Conservation (phyloP, 768 basidiomycete species). For the Boletellus ananas region DNA sequence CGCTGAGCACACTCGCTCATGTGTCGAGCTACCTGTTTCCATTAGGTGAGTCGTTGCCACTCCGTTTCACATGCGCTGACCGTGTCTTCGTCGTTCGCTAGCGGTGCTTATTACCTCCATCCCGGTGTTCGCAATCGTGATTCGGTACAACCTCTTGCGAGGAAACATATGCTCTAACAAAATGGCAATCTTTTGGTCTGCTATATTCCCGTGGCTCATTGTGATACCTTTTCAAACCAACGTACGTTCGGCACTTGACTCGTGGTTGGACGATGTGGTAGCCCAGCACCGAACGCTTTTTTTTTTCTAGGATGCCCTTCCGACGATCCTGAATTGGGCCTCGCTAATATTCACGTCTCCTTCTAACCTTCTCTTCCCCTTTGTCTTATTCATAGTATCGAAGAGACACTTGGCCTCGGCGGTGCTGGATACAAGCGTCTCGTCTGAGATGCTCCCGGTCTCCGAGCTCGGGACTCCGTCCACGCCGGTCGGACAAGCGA, state of each 20-base stretch:
- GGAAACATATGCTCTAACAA: slow-evolving; percentile 24
- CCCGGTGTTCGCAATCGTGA: slow-evolving; percentile 22
- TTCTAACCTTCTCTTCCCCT: slow-evolving; percentile 21
- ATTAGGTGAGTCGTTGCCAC: slow-evolving; percentile 7
- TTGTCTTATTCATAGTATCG: slow-evolving; percentile 18
- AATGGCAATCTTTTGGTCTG: slow-evolving; percentile 23
- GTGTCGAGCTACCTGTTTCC: slow-evolving; percentile 22
- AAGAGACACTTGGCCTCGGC: slow-evolving; percentile 20
- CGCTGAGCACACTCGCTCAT: slow-evolving; percentile 4
- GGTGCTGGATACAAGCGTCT: slow-evolving; percentile 13
- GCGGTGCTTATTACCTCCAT: slow-evolving; percentile 25
- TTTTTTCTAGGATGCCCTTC: slow-evolving; percentile 9
- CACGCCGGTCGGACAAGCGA: background rate
- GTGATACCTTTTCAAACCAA: slow-evolving; percentile 25
- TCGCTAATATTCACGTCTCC: slow-evolving; percentile 24
- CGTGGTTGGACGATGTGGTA: background rate
- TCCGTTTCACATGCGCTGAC: background rate
- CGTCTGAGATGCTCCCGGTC: background rate
- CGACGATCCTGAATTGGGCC: slow-evolving; percentile 22
- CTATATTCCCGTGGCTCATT: slow-evolving; percentile 21
- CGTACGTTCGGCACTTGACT: slow-evolving; percentile 3
- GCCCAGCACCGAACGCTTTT: background rate
- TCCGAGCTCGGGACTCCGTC: background rate
- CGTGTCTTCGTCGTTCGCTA: background rate
- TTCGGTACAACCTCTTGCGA: slow-evolving; percentile 24